Percentiles rank a stretch among this genome's conserved stretches.
phyloP scores from a whole-genome alignment of 2,329 filamentous ascomycete species.

The Sordariomycetes sp. region DNA sequence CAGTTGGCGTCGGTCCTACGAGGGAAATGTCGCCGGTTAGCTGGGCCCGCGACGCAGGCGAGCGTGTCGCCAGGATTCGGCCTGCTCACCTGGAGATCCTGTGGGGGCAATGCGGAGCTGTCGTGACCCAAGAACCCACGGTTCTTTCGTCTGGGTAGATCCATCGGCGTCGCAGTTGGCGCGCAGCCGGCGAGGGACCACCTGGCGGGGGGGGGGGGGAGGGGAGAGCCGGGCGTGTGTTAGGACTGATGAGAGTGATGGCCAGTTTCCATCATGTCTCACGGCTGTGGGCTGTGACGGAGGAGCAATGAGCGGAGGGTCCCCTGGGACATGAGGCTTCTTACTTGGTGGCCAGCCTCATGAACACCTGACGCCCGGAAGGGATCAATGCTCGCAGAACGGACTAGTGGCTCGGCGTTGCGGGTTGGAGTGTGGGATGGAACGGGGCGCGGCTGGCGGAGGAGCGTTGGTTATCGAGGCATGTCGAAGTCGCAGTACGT shows the following conservation, averaged over 20 bases:
- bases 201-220: not conserved
- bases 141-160: constrained; percentile 17
- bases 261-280: not conserved
- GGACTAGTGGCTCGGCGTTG: not conserved
- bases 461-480: not conserved
- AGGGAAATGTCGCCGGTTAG: constrained; percentile 8
- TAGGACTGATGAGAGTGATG: not conserved
- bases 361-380: not conserved
- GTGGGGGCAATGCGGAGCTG: constrained; percentile 33
- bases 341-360: not conserved
- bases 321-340: not conserved
- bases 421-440: not conserved
- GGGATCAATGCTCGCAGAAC: not conserved
- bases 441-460: not conserved
- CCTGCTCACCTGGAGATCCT: constrained; percentile 29
- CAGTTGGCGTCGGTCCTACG: constrained; percentile 34
- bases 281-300: not conserved
- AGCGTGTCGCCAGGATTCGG: not conserved
- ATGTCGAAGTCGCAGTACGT: not conserved
- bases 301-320: not conserved
- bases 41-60: not conserved
- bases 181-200: not conserved
- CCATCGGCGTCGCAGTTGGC: not conserved
- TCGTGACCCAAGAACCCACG: constrained; percentile 36
- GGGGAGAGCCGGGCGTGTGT: not conserved